phyloP scores from a whole-genome alignment of 768 basidiomycete genomes.

The Mycena leptocephala region DNA sequence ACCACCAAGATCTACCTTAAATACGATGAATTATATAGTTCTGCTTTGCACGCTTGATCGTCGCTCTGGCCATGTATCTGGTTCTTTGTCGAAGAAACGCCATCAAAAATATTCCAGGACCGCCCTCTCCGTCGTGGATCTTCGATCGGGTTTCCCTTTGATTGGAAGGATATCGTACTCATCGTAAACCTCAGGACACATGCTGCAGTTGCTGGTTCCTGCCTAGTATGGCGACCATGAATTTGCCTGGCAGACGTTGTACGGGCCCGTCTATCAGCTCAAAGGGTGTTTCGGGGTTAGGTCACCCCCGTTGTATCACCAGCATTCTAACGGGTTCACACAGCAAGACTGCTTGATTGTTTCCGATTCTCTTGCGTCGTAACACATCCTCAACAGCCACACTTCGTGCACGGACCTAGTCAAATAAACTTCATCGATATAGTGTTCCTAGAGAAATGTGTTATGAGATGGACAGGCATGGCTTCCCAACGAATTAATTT shows the following conservation, averaged over 20 bases:
- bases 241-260: constrained; percentile 14
- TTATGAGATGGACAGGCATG: neutral
- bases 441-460: neutral
- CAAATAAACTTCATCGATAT: neutral
- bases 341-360: constrained; percentile 17
- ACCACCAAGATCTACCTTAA: too few species aligned
- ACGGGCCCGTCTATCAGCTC: constrained; percentile 3
- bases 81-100: neutral
- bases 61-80: neutral
- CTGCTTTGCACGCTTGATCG: neutral
- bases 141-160: neutral
- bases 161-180: neutral
- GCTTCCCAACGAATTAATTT: neutral
- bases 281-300: constrained; percentile 23
- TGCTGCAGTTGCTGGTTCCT: constrained; percentile 12
- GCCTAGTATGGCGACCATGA: constrained; percentile 17
- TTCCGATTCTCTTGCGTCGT: constrained; percentile 12
- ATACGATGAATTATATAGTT: too few species aligned
- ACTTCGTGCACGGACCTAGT: neutral
- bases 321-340: neutral
- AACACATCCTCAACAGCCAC: constrained; percentile 6
- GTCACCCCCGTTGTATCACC: neutral
- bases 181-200: constrained; percentile 1
- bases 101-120: neutral
- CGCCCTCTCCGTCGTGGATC: neutral